Evolutionary conservation across 306 rosid genomes (phyloP).

Genomic region (Cucumis sativus): DNA sequence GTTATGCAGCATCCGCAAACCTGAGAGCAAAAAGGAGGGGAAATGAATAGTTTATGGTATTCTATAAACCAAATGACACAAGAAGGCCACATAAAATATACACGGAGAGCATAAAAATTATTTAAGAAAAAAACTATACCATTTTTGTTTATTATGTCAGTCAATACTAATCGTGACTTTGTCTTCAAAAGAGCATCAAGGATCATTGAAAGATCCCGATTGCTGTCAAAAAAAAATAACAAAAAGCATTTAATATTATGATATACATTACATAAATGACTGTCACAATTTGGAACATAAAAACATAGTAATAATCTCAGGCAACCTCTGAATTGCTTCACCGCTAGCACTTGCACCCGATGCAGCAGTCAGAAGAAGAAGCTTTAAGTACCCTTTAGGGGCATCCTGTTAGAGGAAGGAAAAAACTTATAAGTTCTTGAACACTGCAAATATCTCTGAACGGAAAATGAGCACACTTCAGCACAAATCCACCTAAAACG

Average conservation of each 20-base stretch:
- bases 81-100: not conserved
- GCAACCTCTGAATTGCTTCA: constrained; percentile 91
- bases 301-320: not conserved
- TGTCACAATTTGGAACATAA: not conserved
- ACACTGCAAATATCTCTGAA: not conserved
- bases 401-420: constrained; percentile 52
- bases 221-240: constrained; percentile 44
- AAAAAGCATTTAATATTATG: not conserved
- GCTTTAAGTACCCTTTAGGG: constrained; percentile 88
- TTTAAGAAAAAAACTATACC: constrained; percentile 29
- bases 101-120: not conserved
- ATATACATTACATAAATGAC: constrained; percentile 4
- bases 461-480: not conserved
- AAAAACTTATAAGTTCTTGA: not conserved
- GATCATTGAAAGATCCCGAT: constrained; percentile 99
- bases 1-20: constrained; percentile 93
- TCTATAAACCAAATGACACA: not conserved
- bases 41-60: not conserved
- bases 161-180: constrained; percentile 75
- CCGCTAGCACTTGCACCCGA: constrained; percentile 76
- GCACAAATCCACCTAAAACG: not conserved
- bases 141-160: constrained; percentile 77
- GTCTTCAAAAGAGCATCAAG: constrained; percentile 95
- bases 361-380: constrained; percentile 82
- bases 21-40: constrained; percentile 26